Evolutionary conservation across 768 basidiomycete genomes (phyloP).

Genomic region (Aureoboletus auriporus): DNA sequence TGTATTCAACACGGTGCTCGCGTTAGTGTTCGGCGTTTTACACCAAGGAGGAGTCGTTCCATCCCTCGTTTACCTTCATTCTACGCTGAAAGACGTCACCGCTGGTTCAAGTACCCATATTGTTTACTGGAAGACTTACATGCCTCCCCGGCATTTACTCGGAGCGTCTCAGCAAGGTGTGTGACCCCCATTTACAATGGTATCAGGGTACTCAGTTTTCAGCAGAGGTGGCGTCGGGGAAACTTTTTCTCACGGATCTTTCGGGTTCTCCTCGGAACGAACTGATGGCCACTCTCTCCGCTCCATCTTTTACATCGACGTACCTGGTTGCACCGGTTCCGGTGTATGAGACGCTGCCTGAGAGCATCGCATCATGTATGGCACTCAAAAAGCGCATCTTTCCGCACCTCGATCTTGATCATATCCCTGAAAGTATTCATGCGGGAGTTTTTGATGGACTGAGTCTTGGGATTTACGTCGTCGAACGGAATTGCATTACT

Average conservation of each 20-base stretch:
- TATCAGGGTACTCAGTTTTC: not conserved
- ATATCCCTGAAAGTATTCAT: conserved; percentile 29
- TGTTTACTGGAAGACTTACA: conserved; percentile 40
- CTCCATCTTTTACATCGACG: conserved; percentile 2
- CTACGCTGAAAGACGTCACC: conserved; percentile 9
- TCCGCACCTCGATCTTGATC: conserved; percentile 38
- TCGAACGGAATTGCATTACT: conserved; percentile 11
- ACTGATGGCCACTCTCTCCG: conserved; percentile 16
- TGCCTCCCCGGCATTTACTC: conserved; percentile 36
- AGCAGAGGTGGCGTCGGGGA: conserved; percentile 23
- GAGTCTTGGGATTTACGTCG: conserved; percentile 30
- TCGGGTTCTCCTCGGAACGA: conserved; percentile 21
- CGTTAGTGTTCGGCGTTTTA: conserved; percentile 34
- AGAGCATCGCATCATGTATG: conserved; percentile 20
- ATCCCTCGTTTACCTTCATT: conserved; percentile 33
- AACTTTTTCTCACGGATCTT: conserved; percentile 26
- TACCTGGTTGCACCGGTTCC: conserved; percentile 32
- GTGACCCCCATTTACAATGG: not conserved
- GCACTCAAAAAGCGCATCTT: conserved; percentile 22
- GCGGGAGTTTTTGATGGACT: conserved; percentile 29
- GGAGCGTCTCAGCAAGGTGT: conserved; percentile 24
- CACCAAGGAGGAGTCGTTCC: conserved; percentile 42
- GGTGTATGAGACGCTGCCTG: conserved; percentile 20
- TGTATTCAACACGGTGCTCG: conserved; percentile 25
- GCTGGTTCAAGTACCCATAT: conserved; percentile 11